Conservation (phyloP, 2,329 filamentous ascomycete species). For the Lithohypha guttulata region DNA sequence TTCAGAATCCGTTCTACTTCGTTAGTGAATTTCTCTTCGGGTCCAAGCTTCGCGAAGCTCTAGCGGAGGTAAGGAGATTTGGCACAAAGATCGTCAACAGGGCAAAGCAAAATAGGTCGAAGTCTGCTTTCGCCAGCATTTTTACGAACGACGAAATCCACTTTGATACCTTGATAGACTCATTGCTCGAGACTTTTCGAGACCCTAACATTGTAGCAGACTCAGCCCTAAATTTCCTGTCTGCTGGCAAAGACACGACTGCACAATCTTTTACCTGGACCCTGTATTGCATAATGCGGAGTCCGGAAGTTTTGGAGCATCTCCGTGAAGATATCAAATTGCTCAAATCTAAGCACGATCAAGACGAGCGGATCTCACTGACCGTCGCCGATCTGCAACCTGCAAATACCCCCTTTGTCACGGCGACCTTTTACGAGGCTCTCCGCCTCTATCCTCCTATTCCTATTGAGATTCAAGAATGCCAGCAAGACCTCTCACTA, state of each 20-base stretch:
- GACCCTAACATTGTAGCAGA: slow-evolving; percentile 47
- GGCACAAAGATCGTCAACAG: slow-evolving; percentile 48
- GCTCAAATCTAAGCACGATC: slow-evolving; percentile 12
- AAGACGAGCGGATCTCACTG: not conserved
- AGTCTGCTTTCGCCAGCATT: slow-evolving; percentile 13
- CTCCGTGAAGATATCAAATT: slow-evolving; percentile 16
- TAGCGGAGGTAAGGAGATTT: slow-evolving; percentile 44
- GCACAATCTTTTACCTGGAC: slow-evolving; percentile 56
- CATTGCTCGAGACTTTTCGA: slow-evolving; percentile 48
- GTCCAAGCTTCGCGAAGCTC: slow-evolving; percentile 37
- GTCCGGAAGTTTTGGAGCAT: slow-evolving; percentile 28
- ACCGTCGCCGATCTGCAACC: slow-evolving; percentile 31
- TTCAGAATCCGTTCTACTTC: slow-evolving; percentile 55
- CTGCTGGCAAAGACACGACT: slow-evolving; percentile 53
- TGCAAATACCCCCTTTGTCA: slow-evolving; percentile 42
- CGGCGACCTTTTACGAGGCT: slow-evolving; percentile 50
- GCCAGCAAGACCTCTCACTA: slow-evolving; percentile 40
- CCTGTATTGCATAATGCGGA: slow-evolving; percentile 48
- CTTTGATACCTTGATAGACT: slow-evolving; percentile 50
- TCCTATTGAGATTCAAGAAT: slow-evolving; percentile 56
- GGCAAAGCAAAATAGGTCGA: slow-evolving; percentile 34
- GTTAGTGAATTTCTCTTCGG: slow-evolving; percentile 48
- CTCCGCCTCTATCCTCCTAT: slow-evolving; percentile 54
- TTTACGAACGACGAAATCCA: slow-evolving; percentile 11
- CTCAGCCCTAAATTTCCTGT: slow-evolving; percentile 56